A percentile compares a stretch with the other conserved stretches of the same genome.
These are phyloP conservation scores for Sugiyamaella chiloensis DNA, from an alignment of 805 yeast genomes.

Conservation along the genomic window DNA sequence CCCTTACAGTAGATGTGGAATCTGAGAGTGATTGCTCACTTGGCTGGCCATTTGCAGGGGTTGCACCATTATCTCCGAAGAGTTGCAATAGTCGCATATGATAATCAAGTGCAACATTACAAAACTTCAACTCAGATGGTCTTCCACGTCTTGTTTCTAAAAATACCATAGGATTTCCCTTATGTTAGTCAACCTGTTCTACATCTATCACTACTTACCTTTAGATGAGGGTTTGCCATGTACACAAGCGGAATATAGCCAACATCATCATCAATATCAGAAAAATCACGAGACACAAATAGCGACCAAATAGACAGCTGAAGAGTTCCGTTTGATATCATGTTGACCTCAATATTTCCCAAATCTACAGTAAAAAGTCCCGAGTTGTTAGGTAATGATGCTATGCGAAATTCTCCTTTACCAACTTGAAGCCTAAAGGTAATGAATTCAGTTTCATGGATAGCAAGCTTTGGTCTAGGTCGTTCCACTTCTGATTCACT, in stretches of 20 bases:
- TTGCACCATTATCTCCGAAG: conserved; percentile 33
- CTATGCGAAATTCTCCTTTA: conserved; percentile 11
- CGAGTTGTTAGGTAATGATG: neutral
- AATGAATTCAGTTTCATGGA: neutral
- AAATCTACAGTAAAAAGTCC: conserved; percentile 15
- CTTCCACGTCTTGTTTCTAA: conserved; percentile 38
- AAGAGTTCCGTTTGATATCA: conserved; percentile 3
- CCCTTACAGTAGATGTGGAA: conserved; percentile 20
- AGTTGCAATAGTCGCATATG: conserved; percentile 56
- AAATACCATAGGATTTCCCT: conserved; percentile 41
- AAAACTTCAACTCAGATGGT: conserved; percentile 42
- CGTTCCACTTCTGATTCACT: neutral
- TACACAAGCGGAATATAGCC: conserved; percentile 19
- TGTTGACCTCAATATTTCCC: conserved; percentile 11
- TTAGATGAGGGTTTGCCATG: conserved; percentile 17
- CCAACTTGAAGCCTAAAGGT: neutral
- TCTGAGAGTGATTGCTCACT: conserved; percentile 12
- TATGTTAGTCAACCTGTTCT: no score
- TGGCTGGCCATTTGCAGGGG: conserved; percentile 17
- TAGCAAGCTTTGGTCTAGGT: neutral
- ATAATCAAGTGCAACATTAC: conserved; percentile 52
- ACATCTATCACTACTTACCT: no score
- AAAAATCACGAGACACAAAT: conserved; percentile 20
- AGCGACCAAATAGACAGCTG: conserved; percentile 14
- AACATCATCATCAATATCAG: conserved; percentile 16